Base-by-base conservation (phyloP, 352 stramenopile species). In the Detonula confervacea region DNA sequence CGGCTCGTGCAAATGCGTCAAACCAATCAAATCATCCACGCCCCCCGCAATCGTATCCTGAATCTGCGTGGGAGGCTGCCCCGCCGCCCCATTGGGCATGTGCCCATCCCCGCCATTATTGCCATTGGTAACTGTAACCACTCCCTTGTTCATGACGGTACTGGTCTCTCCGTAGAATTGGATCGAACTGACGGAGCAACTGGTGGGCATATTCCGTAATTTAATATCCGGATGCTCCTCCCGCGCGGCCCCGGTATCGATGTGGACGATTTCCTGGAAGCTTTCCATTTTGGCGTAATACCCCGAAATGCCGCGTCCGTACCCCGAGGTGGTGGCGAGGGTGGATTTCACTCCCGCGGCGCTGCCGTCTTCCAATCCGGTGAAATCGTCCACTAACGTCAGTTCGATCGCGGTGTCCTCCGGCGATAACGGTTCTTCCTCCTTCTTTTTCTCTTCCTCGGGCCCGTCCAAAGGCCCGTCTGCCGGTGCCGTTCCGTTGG, bases 1-100 rank as follows among this genome's bases (percentile, higher is more conserved):
- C 0, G 95, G 94, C 65, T 98, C 95, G 73, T 98, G 94, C 18
- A 98, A 80, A 72, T 98, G 94, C 29, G 95, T 95, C 22, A 98
- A 76, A 66, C 95, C 93, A 77, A 98, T 97, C 46, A 98, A 74
- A 81, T 98, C 95, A 69, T 87, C 86, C 0, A 93, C 86, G 7
- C 81, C 86, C 47, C 87, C 87, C 11, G 90, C 77, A 25, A 92
- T 68, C 24, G 14, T 46, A 59, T 77, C 68, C 22, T 85, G 29
- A 55, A 81, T 70, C 35, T 76, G 46, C 3, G 82, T 90, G 5
- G 73, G 66, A 8, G 51, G 71, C 46, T 75, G 62, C 29, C 46
- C 60, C 14, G 24, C n/a, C 5, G 37, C 54, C 2, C 69, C 67
- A 57, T 73, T 80, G 0, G 83, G 61, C 33, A 84, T 59, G 6